Base-by-base conservation (phyloP, 371 early-diverging fungal species). In the Rhizomucor miehei region DNA sequence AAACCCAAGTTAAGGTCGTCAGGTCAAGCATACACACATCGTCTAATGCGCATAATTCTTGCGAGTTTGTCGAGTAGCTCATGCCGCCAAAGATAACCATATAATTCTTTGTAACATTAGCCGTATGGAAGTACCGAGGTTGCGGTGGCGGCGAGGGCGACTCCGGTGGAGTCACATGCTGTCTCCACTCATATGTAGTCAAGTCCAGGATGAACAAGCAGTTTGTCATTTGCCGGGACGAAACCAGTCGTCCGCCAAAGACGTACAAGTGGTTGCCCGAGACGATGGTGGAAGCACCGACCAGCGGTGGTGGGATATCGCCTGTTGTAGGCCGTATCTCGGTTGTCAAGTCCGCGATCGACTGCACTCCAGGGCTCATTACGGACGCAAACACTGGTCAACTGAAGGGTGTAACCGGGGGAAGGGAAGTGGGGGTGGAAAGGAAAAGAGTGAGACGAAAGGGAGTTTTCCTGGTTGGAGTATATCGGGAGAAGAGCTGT, bases 121-220 rank as follows among this genome's bases (percentile, higher is more conserved):
- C 77, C 5, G 90, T 86, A 63, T 92, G 92, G 65, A 92, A 92
- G 57, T 90, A 91, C 14, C 92, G 74, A 14, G 75, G 66, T 34
- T 58, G 57, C 13, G 79, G 75, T 17, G 84, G 68, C 14, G 67
- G 59, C 11, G 65, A 57, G 3, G 45, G 34, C 14, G 68, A 67
- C 56, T 67, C 66, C 0, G 71, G 66, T 12, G 65, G 59, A 10
- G 66, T 54, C 17, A 65, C 53, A 43, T 69, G 65, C 19, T 59
- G 66, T 34, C 47, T 66, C 89, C 89, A 89, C 19, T 67, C 61
- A 3, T 77, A 69, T 3, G 69, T 80, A 34, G 79, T 70, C 44
- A 89, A 69, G 58, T 89, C 75, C 47, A 86, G 71, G 11, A 85
- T 71, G 50, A 84, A 89, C 16, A 88, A 75, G 56, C 86, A 75